Evolutionary conservation across 257 asterid genomes (phyloP), one percentile per base, ranked within the genome.

Genomic region (Plantago ovata): DNA sequence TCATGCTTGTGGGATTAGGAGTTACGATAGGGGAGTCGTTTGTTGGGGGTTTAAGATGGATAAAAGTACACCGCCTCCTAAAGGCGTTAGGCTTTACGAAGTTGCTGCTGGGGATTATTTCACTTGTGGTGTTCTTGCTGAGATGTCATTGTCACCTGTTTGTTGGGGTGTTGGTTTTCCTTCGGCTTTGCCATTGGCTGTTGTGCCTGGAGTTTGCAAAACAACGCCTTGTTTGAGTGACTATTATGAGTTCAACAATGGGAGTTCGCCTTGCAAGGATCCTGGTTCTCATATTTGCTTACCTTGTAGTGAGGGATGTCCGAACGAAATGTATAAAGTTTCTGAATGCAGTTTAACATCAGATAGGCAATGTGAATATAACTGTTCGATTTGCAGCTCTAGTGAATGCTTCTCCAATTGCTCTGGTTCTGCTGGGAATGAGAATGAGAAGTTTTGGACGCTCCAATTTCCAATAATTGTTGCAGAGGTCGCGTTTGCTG

Each of bases 81-180:
- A 32, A 13, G 80, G 83, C 13, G 84, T 82, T 40, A 79, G 48
- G 79, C 83, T 89, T 28, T 86, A 75, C 23, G 89, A 84, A 68
- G 80, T 89, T 32, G 94, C 94, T 15, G 95, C 87, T 11, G 97
- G 97, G 3, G 97, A 89, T 74, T 89, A 89, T 73, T 84, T 89
- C 79, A 80, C 82, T 45, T 89, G 97, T 62, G 97, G 97, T 32
- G 74, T 86, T 74, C 80, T 78, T 16, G 91, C 89, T 1, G 79
- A 75, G 65, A 64, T 74, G 4, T 75, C 89, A 6, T 78, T 83
- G 8, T 47, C 60, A 50, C 96, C 95, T 8, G 79, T 89, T 61
- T 89, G 97, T 49, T 89, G 97, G 97, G 97, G 97, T 9, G 69
- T 58, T 21, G 76, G 79, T 7, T 84, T 83, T 54, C 95, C 97